Evolutionary conservation across 306 rosid species (phyloP), one percentile per base, ranked within the genome.

Genomic region (Styphnolobium japonicum): DNA sequence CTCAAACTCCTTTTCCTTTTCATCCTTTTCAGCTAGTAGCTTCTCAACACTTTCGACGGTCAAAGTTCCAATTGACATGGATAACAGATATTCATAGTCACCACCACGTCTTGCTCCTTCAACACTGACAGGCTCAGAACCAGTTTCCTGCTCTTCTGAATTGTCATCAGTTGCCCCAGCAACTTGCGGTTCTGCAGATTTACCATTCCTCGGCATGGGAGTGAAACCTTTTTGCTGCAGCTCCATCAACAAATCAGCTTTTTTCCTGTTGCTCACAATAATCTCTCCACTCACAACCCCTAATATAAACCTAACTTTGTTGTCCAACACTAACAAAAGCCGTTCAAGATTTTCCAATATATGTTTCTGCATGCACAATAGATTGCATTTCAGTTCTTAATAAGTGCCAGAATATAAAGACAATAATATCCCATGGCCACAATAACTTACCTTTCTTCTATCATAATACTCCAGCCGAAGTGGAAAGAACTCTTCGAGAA

Each of bases 251-350:
- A 92, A 70, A 71, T 95, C 98, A 51, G 91, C 97, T 56, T 82
- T 91, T 76, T 82, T 91, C 66, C 98, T 79, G 61, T 91, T 95
- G 87, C 88, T 92, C 37, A 92, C 97, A 33, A 91, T 36, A 65
- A 95, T 95, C 79, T 95, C 98, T 31, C 97, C 98, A 31, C 43
- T 87, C 64, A 92, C 89, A 15, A 95, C 98, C 51, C 90, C 98
- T 53, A 91, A 90, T 84, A 95, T 92, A 37, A 92, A 95, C 79
- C 97, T 85, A 53, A 88, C 96, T 90, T 91, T 91, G 87, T 95
- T 95, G 74, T 86, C 94, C 87, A 95, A 76, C 46, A 87, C 82
- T 77, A 92, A 60, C 85, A 95, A 58, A 57, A 89, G 92, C 71
- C 77, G 57, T 81, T 95, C 92, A 63, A 89, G 92, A 78, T 81